A percentile compares a stretch with the other conserved stretches of the same genome.
These are phyloP conservation scores for Linnemannia exigua DNA, from an alignment of 192 early-diverging fungal genomes.

Conservation along the genomic window DNA sequence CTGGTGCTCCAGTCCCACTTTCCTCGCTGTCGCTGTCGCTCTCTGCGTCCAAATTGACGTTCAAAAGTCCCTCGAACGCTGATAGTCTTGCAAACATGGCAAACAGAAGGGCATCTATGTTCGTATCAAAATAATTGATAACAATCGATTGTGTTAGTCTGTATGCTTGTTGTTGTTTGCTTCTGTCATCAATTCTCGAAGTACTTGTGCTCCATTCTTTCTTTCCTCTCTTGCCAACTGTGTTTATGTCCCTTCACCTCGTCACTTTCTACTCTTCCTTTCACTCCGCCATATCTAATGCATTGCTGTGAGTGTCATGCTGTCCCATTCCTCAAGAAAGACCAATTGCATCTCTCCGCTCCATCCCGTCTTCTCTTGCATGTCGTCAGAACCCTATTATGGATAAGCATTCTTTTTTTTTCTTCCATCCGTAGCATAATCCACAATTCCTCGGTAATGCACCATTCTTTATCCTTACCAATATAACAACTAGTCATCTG, in stretches of 20 bases:
- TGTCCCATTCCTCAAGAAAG: too few relatives aligned
- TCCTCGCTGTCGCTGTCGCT: constrained; percentile 57
- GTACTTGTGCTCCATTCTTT: too few relatives aligned
- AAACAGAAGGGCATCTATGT: constrained; percentile 68
- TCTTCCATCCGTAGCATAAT: neutral
- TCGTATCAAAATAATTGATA: constrained; percentile 11
- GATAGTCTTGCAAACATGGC: constrained; percentile 75
- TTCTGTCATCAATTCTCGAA: too few relatives aligned
- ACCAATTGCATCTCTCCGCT: too few relatives aligned
- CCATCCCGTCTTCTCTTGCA: too few relatives aligned
- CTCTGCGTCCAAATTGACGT: constrained; percentile 58
- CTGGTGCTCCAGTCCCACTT: neutral
- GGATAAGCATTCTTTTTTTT: constrained; percentile 13
- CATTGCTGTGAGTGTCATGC: too few relatives aligned
- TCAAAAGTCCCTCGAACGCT: constrained; percentile 72
- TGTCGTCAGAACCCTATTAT: constrained; percentile 17
- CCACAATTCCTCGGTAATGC: neutral
- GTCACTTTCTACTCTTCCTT: too few relatives aligned
- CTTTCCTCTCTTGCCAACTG: too few relatives aligned
- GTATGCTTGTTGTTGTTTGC: too few relatives aligned
- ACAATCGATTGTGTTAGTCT: neutral
- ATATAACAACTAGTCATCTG: constrained; percentile 77
- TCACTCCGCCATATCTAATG: too few relatives aligned
- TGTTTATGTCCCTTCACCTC: too few relatives aligned
- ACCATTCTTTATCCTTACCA: constrained; percentile 37